Conservation (phyloP, 331 rosid genomes). For the Ulmus americana region DNA sequence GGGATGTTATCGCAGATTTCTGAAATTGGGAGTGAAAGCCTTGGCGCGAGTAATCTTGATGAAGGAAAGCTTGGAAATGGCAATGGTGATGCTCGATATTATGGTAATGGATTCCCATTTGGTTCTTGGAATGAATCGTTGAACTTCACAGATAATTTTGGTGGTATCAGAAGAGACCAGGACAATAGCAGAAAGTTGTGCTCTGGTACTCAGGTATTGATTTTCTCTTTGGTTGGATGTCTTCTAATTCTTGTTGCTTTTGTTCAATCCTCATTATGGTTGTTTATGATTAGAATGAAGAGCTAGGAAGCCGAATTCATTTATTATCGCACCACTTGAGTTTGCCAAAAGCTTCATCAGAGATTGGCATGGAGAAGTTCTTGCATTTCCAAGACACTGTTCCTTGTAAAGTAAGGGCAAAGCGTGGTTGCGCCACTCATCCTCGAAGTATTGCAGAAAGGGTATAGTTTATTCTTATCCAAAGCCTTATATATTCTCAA, state of each 20-base stretch:
- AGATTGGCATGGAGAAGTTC: slow-evolving; percentile 54
- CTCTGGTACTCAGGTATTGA: slow-evolving; percentile 49
- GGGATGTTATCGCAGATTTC: slow-evolving; percentile 61
- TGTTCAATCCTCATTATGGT: slow-evolving; percentile 1
- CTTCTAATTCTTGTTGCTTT: slow-evolving; percentile 4
- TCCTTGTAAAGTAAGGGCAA: slow-evolving; percentile 86
- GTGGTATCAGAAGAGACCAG: slow-evolving; percentile 47
- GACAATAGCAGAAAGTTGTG: slow-evolving; percentile 35
- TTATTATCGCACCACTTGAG: slow-evolving; percentile 63
- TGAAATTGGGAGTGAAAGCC: slow-evolving; percentile 36
- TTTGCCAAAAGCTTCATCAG: slow-evolving; percentile 59
- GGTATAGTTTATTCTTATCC: slow-evolving; percentile 28
- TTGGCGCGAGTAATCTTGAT: slow-evolving; percentile 31
- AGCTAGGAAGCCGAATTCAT: slow-evolving; percentile 49
- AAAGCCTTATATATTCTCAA: too few species aligned
- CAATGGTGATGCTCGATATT: slow-evolving; percentile 30
- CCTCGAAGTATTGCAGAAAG: slow-evolving; percentile 96
- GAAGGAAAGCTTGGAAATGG: slow-evolving; percentile 32
- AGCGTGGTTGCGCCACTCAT: slow-evolving; percentile 95
- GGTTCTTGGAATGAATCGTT: slow-evolving; percentile 51
- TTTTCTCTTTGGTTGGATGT: not conserved
- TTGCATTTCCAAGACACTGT: slow-evolving; percentile 69
- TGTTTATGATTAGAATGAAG: slow-evolving; percentile 46
- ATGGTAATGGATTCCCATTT: slow-evolving; percentile 41
- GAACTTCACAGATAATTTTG: slow-evolving; percentile 35